Evolutionary conservation across 176 grass and related monocot species (phyloP), one percentile per base, ranked within the genome.

Genomic region (Guadua angustifolia): DNA sequence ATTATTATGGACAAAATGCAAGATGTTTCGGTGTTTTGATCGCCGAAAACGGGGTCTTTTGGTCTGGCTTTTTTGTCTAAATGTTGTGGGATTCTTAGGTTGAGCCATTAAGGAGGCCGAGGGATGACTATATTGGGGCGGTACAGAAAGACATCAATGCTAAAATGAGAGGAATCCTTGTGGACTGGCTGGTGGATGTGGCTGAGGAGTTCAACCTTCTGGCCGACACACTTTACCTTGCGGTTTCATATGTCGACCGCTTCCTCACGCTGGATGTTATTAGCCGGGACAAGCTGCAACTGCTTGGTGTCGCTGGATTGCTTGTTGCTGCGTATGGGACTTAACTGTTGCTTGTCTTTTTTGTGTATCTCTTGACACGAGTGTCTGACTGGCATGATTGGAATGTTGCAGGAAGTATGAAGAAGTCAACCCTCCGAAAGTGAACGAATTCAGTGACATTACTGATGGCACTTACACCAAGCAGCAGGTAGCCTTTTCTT

Each of bases 121-220:
- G 68, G 13, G 71, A 21, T 26, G 73, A 88, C 17, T 86, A 86
- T 70, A 67, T 91, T 52, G 70, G 51, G 64, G 52, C 66, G 22
- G 53, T 91, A 40, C 92, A 94, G 71, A 76, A 77, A 39, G 65
- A 86, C 66, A 59, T 91, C 32, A 86, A 36, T 4, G 50, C 69
- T 3, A 80, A 43, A n/a, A 91, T 88, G 88, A 75, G 92, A 39
- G 79, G 69, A n/a, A 26, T 88, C 25, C 79, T 94, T 19, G 83
- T 94, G 64, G 83, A 94, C 69, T 94, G 92, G 92, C 21, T 94
- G 55, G 88, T 83, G 17, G 83, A 86, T 17, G 88, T 94, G 6
- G 76, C 47, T n/a, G 79, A 81, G 4, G 88, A 83, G 67, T 94
- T 86, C 75, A 83, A 88, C 21, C 86, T 94, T 86, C 73, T 80